A percentile compares a stretch with the other conserved stretches of the same genome.
Evolutionary conservation across 2,329 filamentous ascomycete species (phyloP).

Genomic region (Periconia macrospinosa): DNA sequence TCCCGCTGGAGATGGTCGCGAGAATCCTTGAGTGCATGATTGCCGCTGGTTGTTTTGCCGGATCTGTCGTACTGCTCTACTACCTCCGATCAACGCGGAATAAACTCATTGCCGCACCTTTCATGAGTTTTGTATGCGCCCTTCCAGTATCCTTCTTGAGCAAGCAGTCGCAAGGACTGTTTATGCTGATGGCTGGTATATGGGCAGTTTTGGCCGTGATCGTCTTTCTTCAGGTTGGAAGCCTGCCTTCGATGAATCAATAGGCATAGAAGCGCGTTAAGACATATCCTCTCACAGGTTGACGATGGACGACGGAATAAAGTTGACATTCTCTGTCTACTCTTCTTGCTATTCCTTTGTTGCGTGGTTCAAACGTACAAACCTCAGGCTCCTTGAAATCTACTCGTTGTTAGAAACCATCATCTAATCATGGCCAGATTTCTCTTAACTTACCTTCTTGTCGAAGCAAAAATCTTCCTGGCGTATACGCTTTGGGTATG

Average conservation of each 20-base stretch:
- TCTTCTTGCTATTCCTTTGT: too few species aligned
- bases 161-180: background rate
- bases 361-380: too few species aligned
- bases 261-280: too few species aligned
- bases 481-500: too few species aligned
- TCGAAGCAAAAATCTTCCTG: too few species aligned
- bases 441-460: too few species aligned
- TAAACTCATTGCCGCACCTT: slow-evolving; percentile 7
- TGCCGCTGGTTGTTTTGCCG: slow-evolving; percentile 1
- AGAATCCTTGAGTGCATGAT: slow-evolving; percentile 5
- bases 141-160: slow-evolving; percentile 7
- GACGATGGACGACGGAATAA: too few species aligned
- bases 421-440: too few species aligned
- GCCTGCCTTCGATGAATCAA: background rate
- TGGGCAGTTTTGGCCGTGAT: slow-evolving; percentile 10
- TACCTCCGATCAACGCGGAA: slow-evolving; percentile 3
- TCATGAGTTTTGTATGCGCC: slow-evolving; percentile 7
- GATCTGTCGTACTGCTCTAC: slow-evolving; percentile 3
- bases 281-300: too few species aligned
- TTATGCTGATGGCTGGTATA: slow-evolving; percentile 5
- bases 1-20: slow-evolving; percentile 3
- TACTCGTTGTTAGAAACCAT: too few species aligned
- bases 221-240: slow-evolving; percentile 6
- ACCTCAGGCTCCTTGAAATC: too few species aligned
- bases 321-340: too few species aligned